Evolutionary conservation across 176 grass and related monocot species (phyloP).

Genomic region (Avena sativa): DNA sequence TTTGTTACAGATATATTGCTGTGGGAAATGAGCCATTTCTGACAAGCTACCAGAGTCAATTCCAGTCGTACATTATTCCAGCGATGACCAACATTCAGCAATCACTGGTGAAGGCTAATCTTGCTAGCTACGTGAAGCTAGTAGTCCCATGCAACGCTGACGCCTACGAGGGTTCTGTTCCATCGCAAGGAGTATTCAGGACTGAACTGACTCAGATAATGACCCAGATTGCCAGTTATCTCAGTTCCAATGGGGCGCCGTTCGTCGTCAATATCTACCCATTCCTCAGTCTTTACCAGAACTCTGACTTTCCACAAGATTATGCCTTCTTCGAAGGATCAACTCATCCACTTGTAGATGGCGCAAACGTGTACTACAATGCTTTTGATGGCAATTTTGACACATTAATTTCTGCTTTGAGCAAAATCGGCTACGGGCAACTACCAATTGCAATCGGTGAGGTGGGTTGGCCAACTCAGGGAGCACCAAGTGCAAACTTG

Average conservation of each 20-base stretch:
- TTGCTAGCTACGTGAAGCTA: constrained; percentile 78
- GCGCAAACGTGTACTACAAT: constrained; percentile 87
- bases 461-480: constrained; percentile 94
- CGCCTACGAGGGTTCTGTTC: constrained; percentile 77
- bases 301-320: constrained; percentile 87
- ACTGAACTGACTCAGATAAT: constrained; percentile 93
- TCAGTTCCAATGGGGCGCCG: constrained; percentile 83
- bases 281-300: constrained; percentile 95
- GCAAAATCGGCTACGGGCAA: constrained; percentile 81
- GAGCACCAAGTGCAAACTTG: constrained; percentile 87
- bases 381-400: constrained; percentile 97
- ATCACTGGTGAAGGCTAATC: constrained; percentile 84
- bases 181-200: constrained; percentile 88
- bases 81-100: constrained; percentile 87
- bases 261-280: constrained; percentile 97
- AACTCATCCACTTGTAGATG: constrained; percentile 89
- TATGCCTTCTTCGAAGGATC: constrained; percentile 97
- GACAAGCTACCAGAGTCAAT: constrained; percentile 85
- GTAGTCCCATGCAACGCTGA: constrained; percentile 97
- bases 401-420: constrained; percentile 79
- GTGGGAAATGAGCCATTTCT: constrained; percentile 98
- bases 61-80: constrained; percentile 72
- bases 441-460: constrained; percentile 88
- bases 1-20: constrained; percentile 77
- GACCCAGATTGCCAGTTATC: constrained; percentile 78